Percentiles rank a stretch among this genome's conserved stretches.
phyloP scores from a whole-genome alignment of 305 asterid genomes.

The Ajuga reptans region DNA sequence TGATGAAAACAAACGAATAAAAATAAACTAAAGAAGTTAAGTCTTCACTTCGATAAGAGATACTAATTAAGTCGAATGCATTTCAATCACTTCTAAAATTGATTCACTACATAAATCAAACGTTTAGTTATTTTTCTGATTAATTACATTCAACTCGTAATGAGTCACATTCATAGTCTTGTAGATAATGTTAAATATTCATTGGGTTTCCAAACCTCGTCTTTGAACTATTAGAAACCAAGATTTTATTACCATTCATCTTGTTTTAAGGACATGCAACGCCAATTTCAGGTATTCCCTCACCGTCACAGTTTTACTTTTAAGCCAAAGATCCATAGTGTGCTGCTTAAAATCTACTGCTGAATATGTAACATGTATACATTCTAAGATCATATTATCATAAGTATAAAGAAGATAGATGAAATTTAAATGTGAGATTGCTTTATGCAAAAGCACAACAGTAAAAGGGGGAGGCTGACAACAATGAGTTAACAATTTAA shows the following conservation, averaged over 20 bases:
- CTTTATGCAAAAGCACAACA: not conserved
- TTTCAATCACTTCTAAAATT: no score
- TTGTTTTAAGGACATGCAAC: not conserved
- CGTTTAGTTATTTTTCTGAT: no score
- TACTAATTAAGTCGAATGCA: no score
- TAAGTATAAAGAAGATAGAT: not conserved
- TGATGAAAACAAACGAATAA: no score
- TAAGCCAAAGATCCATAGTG: not conserved
- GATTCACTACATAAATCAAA: no score
- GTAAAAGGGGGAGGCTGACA: not conserved
- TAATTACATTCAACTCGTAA: no score
- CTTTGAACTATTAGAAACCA: not conserved
- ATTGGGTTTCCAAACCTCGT: not conserved
- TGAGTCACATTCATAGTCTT: no score
- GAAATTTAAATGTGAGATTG: not conserved
- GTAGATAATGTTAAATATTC: not conserved
- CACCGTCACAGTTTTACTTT: not conserved
- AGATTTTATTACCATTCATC: not conserved
- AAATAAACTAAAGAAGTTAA: no score
- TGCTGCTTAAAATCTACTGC: not conserved
- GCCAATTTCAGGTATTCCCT: not conserved
- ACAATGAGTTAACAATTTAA: not conserved
- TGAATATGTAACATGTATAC: not conserved
- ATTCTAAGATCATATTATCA: constrained; percentile 13
- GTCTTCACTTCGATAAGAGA: no score